Conservation (phyloP, 345 rosid species). For the Hibiscus mutabilis region DNA sequence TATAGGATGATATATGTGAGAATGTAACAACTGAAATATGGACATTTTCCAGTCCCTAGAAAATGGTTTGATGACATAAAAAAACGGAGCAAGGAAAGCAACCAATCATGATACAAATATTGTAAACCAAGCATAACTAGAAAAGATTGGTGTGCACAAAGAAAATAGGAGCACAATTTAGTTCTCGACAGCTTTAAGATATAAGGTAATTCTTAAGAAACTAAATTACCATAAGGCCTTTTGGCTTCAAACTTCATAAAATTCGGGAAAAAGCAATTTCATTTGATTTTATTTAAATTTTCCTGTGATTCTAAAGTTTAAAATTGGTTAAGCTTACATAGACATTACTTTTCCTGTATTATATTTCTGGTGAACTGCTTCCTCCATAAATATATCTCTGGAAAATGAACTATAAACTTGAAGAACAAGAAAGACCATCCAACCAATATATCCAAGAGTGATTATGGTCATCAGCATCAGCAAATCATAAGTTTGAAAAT, state of each 20-base stretch:
- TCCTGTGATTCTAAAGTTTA: slow-evolving; percentile 10
- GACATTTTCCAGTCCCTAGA: not conserved
- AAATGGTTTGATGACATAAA: not conserved
- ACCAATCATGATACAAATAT: not conserved
- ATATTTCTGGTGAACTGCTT: slow-evolving; percentile 35
- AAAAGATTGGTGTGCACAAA: not conserved
- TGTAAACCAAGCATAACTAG: not conserved
- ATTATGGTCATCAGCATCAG: slow-evolving; percentile 82
- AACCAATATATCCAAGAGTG: slow-evolving; percentile 83
- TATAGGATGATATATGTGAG: slow-evolving; percentile 24
- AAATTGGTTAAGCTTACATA: too few relatives aligned
- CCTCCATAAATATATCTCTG: slow-evolving; percentile 41
- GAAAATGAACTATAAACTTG: slow-evolving; percentile 69
- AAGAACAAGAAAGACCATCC: slow-evolving; percentile 81
- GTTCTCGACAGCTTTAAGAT: not conserved
- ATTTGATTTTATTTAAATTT: not conserved
- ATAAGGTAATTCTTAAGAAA: not conserved
- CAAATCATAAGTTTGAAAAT: slow-evolving; percentile 97
- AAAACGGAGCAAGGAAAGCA: not conserved
- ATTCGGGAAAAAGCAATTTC: not conserved
- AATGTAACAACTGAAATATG: not conserved
- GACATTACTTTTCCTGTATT: slow-evolving; percentile 65
- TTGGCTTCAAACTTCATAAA: not conserved
- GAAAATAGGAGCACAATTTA: not conserved
- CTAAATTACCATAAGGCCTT: not conserved